These are phyloP conservation scores for Quercus berberidifolia DNA, from an alignment of 306 rosid species.

Conservation along the genomic window DNA sequence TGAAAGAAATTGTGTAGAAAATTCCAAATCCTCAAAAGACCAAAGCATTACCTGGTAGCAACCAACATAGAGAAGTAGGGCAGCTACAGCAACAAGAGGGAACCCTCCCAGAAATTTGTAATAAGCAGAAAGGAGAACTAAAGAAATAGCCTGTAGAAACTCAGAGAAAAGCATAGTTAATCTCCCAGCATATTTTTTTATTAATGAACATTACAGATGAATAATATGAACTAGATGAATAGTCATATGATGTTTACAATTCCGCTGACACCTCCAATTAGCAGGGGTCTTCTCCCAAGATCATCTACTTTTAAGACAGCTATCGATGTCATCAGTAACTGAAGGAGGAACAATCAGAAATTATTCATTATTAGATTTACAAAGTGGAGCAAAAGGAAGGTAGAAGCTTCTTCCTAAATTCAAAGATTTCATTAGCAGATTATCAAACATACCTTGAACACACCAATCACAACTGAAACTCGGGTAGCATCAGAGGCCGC, in stretches of 20 bases:
- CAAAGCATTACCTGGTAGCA: constrained; percentile 76
- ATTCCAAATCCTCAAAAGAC: constrained; percentile 4
- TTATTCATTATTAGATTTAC: constrained; percentile 13
- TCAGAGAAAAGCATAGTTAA: constrained; percentile 21
- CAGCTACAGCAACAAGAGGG: constrained; percentile 82
- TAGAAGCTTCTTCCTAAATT: background rate
- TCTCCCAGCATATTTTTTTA: constrained; percentile 10
- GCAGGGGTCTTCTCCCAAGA: constrained; percentile 89
- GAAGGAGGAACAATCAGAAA: constrained; percentile 30
- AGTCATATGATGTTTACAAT: constrained; percentile 54
- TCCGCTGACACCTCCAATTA: constrained; percentile 89
- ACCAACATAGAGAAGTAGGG: constrained; percentile 94
- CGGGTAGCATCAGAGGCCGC: constrained; percentile 94
- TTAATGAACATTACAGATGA: background rate
- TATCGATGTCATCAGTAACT: constrained; percentile 86
- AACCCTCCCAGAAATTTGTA: constrained; percentile 84
- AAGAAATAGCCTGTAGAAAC: constrained; percentile 60
- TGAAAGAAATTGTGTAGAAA: constrained; percentile 3
- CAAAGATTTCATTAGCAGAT: constrained; percentile 10
- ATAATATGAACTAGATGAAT: background rate
- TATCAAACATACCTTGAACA: constrained; percentile 68
- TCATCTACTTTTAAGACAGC: constrained; percentile 93
- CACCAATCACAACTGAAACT: constrained; percentile 89
- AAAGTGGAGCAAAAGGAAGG: background rate
- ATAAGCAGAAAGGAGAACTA: constrained; percentile 79